These are phyloP conservation scores for Evernia prunastri DNA, from an alignment of 495 filamentous ascomycete genomes.

Conservation along the genomic window DNA sequence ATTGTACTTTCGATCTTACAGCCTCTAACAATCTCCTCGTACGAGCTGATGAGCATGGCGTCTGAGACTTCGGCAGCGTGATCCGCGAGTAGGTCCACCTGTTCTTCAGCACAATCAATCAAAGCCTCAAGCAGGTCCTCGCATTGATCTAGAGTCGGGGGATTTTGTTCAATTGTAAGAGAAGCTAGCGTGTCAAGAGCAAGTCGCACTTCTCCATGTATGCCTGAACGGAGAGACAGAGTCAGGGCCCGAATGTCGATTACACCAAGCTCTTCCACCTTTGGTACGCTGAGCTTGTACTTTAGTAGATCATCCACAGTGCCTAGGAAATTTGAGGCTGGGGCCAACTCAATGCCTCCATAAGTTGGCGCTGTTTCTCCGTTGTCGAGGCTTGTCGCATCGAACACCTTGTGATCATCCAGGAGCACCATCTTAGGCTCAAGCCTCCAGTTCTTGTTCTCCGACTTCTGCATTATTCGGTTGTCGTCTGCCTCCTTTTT, in stretches of 20 bases:
- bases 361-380: constrained; percentile 33
- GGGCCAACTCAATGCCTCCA: constrained; percentile 36
- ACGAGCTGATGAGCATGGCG: constrained; percentile 67
- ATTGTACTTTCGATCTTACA: constrained; percentile 63
- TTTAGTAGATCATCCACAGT: constrained; percentile 56
- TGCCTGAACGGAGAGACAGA: constrained; percentile 85
- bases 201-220: constrained; percentile 77
- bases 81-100: constrained; percentile 70
- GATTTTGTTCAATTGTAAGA: constrained; percentile 56
- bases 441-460: not conserved
- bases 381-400: constrained; percentile 11
- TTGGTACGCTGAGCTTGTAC: constrained; percentile 65
- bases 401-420: not conserved
- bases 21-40: constrained; percentile 79
- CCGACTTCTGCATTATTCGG: not conserved
- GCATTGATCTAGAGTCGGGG: constrained; percentile 64
- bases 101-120: constrained; percentile 85
- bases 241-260: constrained; percentile 90
- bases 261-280: constrained; percentile 69
- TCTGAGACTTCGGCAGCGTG: constrained; percentile 79
- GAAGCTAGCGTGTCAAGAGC: constrained; percentile 78
- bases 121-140: constrained; percentile 84
- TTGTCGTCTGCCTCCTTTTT: not conserved
- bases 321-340: constrained; percentile 48
- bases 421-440: not conserved